phyloP scores from a whole-genome alignment of 192 early-diverging fungal species.

The Backusella circina region DNA sequence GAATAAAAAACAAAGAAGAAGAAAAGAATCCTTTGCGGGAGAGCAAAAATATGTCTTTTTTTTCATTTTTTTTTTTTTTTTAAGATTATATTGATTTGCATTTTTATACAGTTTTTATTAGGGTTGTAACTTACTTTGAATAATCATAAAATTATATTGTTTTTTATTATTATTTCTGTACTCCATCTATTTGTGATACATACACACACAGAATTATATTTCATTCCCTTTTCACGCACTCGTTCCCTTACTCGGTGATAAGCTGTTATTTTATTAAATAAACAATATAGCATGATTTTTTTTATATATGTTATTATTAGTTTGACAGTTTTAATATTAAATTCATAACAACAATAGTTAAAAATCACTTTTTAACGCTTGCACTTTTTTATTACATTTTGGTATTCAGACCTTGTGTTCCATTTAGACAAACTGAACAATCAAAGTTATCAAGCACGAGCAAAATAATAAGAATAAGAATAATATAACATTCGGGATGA shows the following conservation, averaged over 20 bases:
- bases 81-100: background rate
- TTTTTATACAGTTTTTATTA: too few relatives aligned
- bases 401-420: constrained; percentile 6
- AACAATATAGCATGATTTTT: background rate
- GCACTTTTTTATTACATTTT: background rate
- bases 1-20: background rate
- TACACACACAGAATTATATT: background rate
- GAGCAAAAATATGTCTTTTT: background rate
- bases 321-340: background rate
- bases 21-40: background rate
- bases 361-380: background rate
- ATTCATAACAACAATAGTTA: background rate
- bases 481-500: background rate
- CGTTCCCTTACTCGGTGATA: background rate
- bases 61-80: background rate
- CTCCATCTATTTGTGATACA: background rate
- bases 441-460: background rate
- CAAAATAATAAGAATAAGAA: background rate
- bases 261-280: background rate
- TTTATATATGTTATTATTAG: background rate
- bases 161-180: background rate
- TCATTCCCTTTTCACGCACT: background rate
- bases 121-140: too few relatives aligned
- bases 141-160: too few relatives aligned
- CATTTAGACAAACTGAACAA: background rate